Conservation (phyloP, 1,284 basidiomycete species). For the Malassezia psittaci region DNA sequence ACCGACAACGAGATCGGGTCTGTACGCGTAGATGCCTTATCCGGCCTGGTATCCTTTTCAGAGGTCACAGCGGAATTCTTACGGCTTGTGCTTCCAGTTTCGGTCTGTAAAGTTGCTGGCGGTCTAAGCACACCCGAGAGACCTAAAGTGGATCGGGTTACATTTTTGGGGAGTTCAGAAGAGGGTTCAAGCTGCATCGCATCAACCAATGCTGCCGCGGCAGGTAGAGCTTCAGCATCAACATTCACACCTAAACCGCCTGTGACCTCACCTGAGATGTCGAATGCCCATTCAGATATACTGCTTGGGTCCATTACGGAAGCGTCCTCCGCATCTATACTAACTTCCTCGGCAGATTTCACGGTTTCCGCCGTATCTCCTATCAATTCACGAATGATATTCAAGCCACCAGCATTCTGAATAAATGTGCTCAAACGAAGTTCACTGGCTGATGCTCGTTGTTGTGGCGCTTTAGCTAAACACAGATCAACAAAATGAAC, state of each 20-base stretch:
- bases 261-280: conserved; percentile 4
- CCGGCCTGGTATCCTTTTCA: background rate
- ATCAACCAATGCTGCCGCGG: conserved; percentile 1
- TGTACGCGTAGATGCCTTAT: background rate
- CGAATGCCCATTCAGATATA: conserved; percentile 13
- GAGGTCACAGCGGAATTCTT: background rate
- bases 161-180: too few relatives aligned
- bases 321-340: conserved; percentile 1
- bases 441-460: conserved; percentile 83
- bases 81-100: background rate
- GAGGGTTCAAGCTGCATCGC: conserved; percentile 1
- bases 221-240: background rate
- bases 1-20: background rate
- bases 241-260: background rate
- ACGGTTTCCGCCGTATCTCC: background rate
- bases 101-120: background rate
- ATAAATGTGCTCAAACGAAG: conserved; percentile 87
- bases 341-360: background rate
- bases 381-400: conserved; percentile 38
- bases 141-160: too few relatives aligned
- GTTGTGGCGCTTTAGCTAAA: conserved; percentile 77
- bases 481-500: conserved; percentile 85
- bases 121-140: background rate
- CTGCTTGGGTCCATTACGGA: conserved; percentile 10
- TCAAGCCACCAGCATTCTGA: conserved; percentile 54